These are phyloP conservation scores for Dryadomyces sulphureus DNA, from an alignment of 2,329 filamentous ascomycete genomes.

Conservation along the genomic window DNA sequence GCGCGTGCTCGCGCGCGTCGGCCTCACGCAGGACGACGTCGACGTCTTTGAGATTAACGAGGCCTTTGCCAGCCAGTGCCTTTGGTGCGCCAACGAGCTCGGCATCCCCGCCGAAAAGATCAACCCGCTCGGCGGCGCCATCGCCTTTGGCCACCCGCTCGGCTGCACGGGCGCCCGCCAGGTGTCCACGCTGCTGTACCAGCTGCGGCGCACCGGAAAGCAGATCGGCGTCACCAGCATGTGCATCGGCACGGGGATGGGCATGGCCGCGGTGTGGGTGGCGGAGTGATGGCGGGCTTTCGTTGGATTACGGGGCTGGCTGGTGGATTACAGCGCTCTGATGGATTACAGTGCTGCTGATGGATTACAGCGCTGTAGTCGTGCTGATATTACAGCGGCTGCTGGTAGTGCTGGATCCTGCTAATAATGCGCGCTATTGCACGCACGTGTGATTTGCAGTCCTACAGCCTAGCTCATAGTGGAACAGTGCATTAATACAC, in stretches of 20 bases:
- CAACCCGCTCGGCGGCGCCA: slow-evolving; percentile 93
- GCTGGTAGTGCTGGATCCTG: too few relatives aligned
- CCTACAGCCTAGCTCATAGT: too few relatives aligned
- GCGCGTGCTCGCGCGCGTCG: slow-evolving; percentile 75
- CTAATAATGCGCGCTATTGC: too few relatives aligned
- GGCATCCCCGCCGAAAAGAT: slow-evolving; percentile 73
- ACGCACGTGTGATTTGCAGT: too few relatives aligned
- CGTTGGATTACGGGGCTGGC: not conserved
- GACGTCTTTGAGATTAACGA: slow-evolving; percentile 99
- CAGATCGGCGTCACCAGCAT: slow-evolving; percentile 87
- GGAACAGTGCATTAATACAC: too few relatives aligned
- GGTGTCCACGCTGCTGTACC: slow-evolving; percentile 81
- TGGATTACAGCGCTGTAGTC: too few relatives aligned
- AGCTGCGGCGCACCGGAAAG: slow-evolving; percentile 71
- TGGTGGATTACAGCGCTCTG: too few relatives aligned
- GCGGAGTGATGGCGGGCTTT: slow-evolving; percentile 52
- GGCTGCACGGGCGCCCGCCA: slow-evolving; percentile 91
- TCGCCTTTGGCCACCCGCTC: slow-evolving; percentile 89
- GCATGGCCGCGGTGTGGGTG: slow-evolving; percentile 94
- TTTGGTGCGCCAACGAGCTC: slow-evolving; percentile 86
- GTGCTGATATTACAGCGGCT: too few relatives aligned
- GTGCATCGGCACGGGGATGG: slow-evolving; percentile 96
- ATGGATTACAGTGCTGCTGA: too few relatives aligned
- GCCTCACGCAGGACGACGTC: slow-evolving; percentile 75
- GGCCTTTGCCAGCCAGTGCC: slow-evolving; percentile 87